Evolutionary conservation across 2,329 filamentous ascomycete genomes (phyloP), one percentile per base, ranked within the genome.

Genomic region (Colletotrichum siamense): DNA sequence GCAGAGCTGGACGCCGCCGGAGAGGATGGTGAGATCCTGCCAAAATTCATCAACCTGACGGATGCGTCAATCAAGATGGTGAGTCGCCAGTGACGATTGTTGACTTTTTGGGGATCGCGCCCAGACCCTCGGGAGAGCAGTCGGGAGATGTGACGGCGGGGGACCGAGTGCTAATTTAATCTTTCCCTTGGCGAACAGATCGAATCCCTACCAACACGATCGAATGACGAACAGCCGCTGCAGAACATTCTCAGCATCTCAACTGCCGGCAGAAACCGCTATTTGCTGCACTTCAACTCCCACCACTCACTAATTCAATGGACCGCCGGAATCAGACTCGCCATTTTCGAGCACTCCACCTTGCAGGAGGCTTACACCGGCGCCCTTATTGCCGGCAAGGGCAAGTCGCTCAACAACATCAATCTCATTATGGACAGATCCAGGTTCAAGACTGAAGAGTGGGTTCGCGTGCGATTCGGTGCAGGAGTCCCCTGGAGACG

Each of bases 51-150:
- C 84, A 99, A 99, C 82, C 87, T 99, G 76, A 98, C 97, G 8
- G 97, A 99, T 89, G 97, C 97, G 24, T 98, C 97, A 0, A 96
- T 99, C 80, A 98, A 98, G 85, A 98, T 99, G 96, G 97, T 98
- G 90, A 79, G 85, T 77, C 22, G 32, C 12, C 62, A 28, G n/a
- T 39, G 32, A 39, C 62, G 24, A 32, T 55, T 24, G 30, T 61
- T 34, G 32, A 16, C 26, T 55, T n/a, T 68, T 39, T 36, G 59
- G 55, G 62, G 77, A 49, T 69, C 55, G 62, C 30, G 57, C 64
- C 65, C 39, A 62, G 57, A 61, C 44, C 44, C 8, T 26, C 44
- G 39, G 12, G 36, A 68, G 52, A 15, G 34, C 49, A 36, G 52
- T 32, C 26, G 67, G 28, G 39, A 59, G 44, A 62, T 57, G 57